Conservation (phyloP, 1,284 basidiomycete species). For the Chondrostereum purpureum region DNA sequence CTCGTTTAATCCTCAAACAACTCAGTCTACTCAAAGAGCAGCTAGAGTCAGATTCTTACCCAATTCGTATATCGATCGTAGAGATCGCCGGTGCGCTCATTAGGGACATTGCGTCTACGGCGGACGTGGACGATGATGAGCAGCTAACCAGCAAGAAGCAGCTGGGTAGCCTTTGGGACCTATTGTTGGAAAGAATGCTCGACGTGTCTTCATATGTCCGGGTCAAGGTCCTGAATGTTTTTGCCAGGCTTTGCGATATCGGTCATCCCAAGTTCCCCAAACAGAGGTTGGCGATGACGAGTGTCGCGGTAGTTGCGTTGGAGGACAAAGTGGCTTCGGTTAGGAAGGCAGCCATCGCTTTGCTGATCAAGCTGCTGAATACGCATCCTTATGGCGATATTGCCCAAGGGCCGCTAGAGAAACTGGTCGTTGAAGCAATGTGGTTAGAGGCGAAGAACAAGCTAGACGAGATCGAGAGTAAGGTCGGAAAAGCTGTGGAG, state of each 20-base stretch:
- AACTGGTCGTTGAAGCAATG: constrained; percentile 69
- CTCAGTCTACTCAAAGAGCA: constrained; percentile 81
- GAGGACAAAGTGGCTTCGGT: constrained; percentile 91
- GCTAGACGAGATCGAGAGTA: constrained; percentile 49
- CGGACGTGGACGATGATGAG: constrained; percentile 48
- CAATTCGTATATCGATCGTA: constrained; percentile 90
- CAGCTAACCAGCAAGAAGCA: constrained; percentile 71
- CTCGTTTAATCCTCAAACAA: constrained; percentile 85
- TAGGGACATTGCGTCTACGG: constrained; percentile 61
- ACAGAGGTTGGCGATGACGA: constrained; percentile 74
- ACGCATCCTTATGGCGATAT: constrained; percentile 91
- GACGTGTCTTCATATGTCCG: constrained; percentile 92
- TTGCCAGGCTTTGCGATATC: constrained; percentile 69
- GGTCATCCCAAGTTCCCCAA: constrained; percentile 80
- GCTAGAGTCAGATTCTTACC: constrained; percentile 93
- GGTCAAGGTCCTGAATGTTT: constrained; percentile 76
- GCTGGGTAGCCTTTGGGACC: constrained; percentile 76
- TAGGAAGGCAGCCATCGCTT: constrained; percentile 76
- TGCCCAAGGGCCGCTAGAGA: constrained; percentile 79
- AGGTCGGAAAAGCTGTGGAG: constrained; percentile 51
- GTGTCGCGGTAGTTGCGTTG: constrained; percentile 72
- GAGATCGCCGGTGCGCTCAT: constrained; percentile 84
- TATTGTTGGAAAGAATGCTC: constrained; percentile 81
- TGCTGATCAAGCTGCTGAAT: constrained; percentile 73
- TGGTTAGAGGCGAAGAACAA: constrained; percentile 66